Evolutionary conservation across 2,329 filamentous ascomycete genomes (phyloP).

Genomic region (Arachnomyces sp.): DNA sequence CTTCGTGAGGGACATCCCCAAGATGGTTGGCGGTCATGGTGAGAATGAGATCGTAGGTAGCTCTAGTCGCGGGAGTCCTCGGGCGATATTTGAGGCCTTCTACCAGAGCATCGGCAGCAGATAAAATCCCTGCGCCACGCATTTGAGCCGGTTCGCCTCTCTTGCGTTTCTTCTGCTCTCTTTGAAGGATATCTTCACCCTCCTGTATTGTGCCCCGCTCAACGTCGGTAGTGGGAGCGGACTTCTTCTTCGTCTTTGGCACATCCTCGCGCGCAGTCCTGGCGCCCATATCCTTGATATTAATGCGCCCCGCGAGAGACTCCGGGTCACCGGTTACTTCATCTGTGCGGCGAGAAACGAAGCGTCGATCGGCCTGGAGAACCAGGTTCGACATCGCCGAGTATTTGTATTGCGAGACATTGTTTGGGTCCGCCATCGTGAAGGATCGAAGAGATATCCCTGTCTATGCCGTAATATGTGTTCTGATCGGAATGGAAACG

Average conservation of each 20-base stretch:
- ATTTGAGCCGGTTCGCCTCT: conserved; percentile 62
- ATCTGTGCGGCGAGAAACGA: conserved; percentile 84
- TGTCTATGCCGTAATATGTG: too few species aligned
- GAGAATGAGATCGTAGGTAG: conserved; percentile 88
- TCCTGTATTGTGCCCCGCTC: conserved; percentile 70
- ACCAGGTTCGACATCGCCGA: conserved; percentile 99
- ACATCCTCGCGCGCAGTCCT: conserved; percentile 71
- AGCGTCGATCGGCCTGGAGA: conserved; percentile 96
- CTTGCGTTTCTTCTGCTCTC: conserved; percentile 82
- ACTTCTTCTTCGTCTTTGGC: conserved; percentile 70
- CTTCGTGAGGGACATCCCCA: conserved; percentile 86
- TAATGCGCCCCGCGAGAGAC: conserved; percentile 88
- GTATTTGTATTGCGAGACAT: conserved; percentile 98
- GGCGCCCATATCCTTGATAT: conserved; percentile 89
- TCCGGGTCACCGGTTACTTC: conserved; percentile 96
- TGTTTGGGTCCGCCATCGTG: conserved; percentile 61
- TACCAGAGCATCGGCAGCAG: conserved; percentile 75
- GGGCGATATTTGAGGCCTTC: conserved; percentile 90
- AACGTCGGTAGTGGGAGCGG: conserved; percentile 58
- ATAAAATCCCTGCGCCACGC: conserved; percentile 69
- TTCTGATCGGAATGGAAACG: too few species aligned
- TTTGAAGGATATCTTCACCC: conserved; percentile 72
- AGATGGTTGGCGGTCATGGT: conserved; percentile 82
- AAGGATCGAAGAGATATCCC: background rate
- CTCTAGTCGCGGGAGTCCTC: conserved; percentile 80